Percentiles rank a stretch among this genome's conserved stretches.
Conservation (phyloP, 495 filamentous ascomycete genomes). For the Bombardia bombarda region DNA sequence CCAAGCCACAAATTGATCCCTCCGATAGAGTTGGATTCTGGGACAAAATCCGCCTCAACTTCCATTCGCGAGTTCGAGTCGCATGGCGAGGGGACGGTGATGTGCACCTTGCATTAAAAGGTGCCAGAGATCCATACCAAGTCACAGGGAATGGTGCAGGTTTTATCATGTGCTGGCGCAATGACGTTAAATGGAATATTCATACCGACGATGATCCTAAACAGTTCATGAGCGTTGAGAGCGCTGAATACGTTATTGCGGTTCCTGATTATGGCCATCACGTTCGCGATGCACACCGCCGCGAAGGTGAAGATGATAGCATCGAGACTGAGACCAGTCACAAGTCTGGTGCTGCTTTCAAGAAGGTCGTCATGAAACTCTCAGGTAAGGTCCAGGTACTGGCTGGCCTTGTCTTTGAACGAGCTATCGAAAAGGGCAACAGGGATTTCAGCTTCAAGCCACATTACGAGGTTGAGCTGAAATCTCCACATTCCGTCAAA, state of each 20-base stretch:
- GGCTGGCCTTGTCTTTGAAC: slow-evolving; percentile 86
- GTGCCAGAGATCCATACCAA: slow-evolving; percentile 85
- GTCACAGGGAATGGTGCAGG: slow-evolving; percentile 89
- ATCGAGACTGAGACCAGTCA: slow-evolving; percentile 54
- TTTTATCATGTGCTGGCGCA: slow-evolving; percentile 96
- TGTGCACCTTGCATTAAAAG: slow-evolving; percentile 89
- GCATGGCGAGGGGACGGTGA: slow-evolving; percentile 93
- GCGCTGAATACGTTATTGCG: slow-evolving; percentile 87
- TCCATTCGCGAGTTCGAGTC: slow-evolving; percentile 85
- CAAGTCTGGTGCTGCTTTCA: slow-evolving; percentile 74
- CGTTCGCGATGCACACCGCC: slow-evolving; percentile 57
- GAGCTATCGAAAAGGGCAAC: slow-evolving; percentile 52
- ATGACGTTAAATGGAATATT: slow-evolving; percentile 80
- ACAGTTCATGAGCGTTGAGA: slow-evolving; percentile 91
- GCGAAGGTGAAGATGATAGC: slow-evolving; percentile 53
- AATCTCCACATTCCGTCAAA: slow-evolving; percentile 65
- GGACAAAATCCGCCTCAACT: slow-evolving; percentile 95
- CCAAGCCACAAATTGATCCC: slow-evolving; percentile 86
- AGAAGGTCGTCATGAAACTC: slow-evolving; percentile 97
- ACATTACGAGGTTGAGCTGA: slow-evolving; percentile 86
- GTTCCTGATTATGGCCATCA: slow-evolving; percentile 89
- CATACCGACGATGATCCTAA: slow-evolving; percentile 74
- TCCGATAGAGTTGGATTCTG: slow-evolving; percentile 95
- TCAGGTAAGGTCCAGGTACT: slow-evolving; percentile 90
- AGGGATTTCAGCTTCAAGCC: slow-evolving; percentile 83